Evolutionary conservation across 371 early-diverging fungal species (phyloP).

Genomic region (Syncephalastrum monosporum): DNA sequence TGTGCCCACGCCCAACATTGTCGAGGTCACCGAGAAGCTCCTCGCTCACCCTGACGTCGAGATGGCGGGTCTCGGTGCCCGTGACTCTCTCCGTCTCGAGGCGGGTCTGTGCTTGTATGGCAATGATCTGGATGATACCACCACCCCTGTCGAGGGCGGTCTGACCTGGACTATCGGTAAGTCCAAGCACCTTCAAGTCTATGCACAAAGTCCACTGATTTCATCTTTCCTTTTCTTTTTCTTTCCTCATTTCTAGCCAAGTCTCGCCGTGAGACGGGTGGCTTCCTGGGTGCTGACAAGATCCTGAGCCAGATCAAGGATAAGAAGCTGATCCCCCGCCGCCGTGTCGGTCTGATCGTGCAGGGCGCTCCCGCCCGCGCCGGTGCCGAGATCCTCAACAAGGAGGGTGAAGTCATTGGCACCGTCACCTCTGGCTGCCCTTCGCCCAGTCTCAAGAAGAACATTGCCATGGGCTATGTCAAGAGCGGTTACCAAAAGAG

Average conservation of each 20-base stretch:
- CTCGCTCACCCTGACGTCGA: slow-evolving; percentile 78
- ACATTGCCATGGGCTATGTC: slow-evolving; percentile 97
- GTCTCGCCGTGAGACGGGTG: slow-evolving; percentile 87
- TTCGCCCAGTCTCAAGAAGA: slow-evolving; percentile 90
- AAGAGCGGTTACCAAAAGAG: slow-evolving; percentile 82
- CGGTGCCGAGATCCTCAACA: slow-evolving; percentile 70
- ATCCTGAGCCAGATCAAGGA: slow-evolving; percentile 87
- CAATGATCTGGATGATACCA: slow-evolving; percentile 90
- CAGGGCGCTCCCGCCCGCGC: slow-evolving; percentile 96
- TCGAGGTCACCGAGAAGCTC: slow-evolving; percentile 68
- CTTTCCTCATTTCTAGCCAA: slow-evolving; percentile 65
- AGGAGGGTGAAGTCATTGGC: slow-evolving; percentile 69
- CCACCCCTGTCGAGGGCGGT: slow-evolving; percentile 92
- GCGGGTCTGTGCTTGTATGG: slow-evolving; percentile 98
- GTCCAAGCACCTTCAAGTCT: slow-evolving; percentile 1
- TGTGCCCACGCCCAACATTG: slow-evolving; percentile 70
- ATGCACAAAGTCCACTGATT: background rate
- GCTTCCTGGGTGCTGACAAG: slow-evolving; percentile 90
- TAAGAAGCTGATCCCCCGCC: slow-evolving; percentile 59
- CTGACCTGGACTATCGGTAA: slow-evolving; percentile 94
- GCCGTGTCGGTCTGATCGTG: slow-evolving; percentile 89
- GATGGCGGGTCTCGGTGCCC: slow-evolving; percentile 94
- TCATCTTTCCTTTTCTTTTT: slow-evolving; percentile 2
- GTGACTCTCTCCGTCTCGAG: slow-evolving; percentile 94
- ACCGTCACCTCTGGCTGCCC: slow-evolving; percentile 93